Evolutionary conservation across 495 filamentous ascomycete species (phyloP), one percentile per base, ranked within the genome.

Genomic region (Penicillium nucicola): DNA sequence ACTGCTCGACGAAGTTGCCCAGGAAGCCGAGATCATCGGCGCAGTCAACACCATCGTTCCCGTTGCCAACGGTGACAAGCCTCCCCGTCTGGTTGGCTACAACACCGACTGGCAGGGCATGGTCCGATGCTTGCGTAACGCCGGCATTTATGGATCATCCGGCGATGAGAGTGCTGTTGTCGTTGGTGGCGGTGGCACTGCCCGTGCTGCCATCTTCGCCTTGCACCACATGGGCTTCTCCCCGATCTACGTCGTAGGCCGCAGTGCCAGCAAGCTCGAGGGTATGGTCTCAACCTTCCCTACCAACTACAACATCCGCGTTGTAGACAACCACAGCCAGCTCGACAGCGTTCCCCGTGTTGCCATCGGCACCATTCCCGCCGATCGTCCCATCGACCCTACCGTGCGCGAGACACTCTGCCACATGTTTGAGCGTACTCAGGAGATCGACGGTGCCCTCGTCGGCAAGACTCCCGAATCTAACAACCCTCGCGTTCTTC

Each of bases 81-180:
- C 76, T 10, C 72, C 71, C 10, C 79, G 71, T 6, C 80, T 96
- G 4, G 65, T 87, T 40, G 93, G 93, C 13, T 87, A 89, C 61
- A 99, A 99, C 73, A 97, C 92, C 17, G 93, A 99, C 75, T 99
- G 92, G 90, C 79, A 83, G 56, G 93, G 93, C 38, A 99, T 99
- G 84, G 81, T 84, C 11, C 79, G 82, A 44, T 85, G 87, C 3
- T 83, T 99, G n/a, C 83, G 84, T 45, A 81, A 82, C 34, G 84
- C 85, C 3, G 87, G 89, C 22, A 72, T 89, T 18, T 72, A 65
- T 48, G 69, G 69, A 55, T 56, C 56, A 53, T 61, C 69, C 38
- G 69, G 67, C 39, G 57, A 52, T 35, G 60, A 61, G 33, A 70
- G 70, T 38, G 68, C 73, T 58, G 70, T 72, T 20, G 90, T 97